Conservation (phyloP, 768 basidiomycete species). For the Agaricus sinodeliciosus region DNA sequence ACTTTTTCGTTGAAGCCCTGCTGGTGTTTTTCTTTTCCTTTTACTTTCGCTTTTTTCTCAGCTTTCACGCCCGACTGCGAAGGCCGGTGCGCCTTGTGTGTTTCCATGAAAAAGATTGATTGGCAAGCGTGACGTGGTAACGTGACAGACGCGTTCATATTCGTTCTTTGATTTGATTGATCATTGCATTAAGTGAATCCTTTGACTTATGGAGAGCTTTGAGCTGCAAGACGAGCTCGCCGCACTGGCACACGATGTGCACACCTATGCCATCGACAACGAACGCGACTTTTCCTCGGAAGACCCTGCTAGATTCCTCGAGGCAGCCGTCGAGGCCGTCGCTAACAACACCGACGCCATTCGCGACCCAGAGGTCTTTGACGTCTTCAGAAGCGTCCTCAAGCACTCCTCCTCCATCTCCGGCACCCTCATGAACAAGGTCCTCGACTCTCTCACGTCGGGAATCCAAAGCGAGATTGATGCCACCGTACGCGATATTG, state of each 20-base stretch:
- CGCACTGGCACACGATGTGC: constrained; percentile 45
- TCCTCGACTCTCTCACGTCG: constrained; percentile 82
- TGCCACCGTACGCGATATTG: constrained; percentile 59
- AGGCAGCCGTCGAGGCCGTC: constrained; percentile 78
- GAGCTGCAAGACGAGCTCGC: constrained; percentile 78
- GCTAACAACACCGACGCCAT: constrained; percentile 74
- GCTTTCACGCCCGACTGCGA: constrained; percentile 65
- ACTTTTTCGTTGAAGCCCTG: constrained; percentile 91
- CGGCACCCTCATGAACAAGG: constrained; percentile 68
- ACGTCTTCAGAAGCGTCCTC: constrained; percentile 75
- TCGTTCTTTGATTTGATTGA: no score
- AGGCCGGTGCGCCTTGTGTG: constrained; percentile 79
- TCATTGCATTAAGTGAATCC: no score
- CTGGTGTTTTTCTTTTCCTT: constrained; percentile 56
- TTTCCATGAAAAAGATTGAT: no score
- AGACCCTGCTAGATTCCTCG: constrained; percentile 49
- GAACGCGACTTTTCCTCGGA: constrained; percentile 59
- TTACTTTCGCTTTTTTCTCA: constrained; percentile 71
- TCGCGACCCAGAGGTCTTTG: constrained; percentile 61
- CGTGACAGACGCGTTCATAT: no score
- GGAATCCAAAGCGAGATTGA: constrained; percentile 72
- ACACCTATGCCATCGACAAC: constrained; percentile 58
- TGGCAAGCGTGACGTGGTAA: no score
- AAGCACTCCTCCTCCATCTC: constrained; percentile 64
- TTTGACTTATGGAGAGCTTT: constrained; percentile 31